These are phyloP conservation scores for Aureobasidium sp. DNA, from an alignment of 2,329 filamentous ascomycete species.

Conservation along the genomic window DNA sequence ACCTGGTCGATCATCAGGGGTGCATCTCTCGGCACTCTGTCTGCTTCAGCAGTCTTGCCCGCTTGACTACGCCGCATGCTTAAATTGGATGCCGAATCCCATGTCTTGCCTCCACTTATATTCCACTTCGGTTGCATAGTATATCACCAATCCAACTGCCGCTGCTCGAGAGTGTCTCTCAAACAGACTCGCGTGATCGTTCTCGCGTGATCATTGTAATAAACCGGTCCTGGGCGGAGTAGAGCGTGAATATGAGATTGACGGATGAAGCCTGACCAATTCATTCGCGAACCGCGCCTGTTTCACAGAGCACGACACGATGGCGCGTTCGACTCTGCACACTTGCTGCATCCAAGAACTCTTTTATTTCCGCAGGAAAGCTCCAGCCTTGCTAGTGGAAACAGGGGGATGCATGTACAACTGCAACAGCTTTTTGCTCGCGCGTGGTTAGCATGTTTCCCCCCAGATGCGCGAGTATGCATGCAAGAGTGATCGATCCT, in stretches of 20 bases:
- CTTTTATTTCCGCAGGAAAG: background rate
- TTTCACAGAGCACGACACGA: background rate
- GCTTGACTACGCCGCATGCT: background rate
- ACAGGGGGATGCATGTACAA: background rate
- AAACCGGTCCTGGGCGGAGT: background rate
- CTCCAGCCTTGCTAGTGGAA: background rate
- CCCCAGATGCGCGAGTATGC: background rate
- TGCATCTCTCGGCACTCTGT: background rate
- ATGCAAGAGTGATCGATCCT: background rate
- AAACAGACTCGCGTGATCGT: background rate
- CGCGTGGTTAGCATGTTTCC: background rate
- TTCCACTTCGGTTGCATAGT: background rate
- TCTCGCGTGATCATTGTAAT: background rate
- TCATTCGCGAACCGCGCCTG: background rate
- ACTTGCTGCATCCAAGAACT: background rate
- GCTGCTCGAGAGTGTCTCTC: background rate
- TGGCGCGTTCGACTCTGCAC: background rate
- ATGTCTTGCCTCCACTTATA: background rate
- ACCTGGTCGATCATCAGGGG: background rate
- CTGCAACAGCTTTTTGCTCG: background rate
- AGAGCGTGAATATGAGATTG: background rate
- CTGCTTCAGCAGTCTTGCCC: background rate
- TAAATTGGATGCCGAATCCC: background rate
- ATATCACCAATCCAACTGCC: background rate
- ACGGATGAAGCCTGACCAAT: background rate